Conservation (phyloP, 192 early-diverging fungal species). For the Coemansia sp. region DNA sequence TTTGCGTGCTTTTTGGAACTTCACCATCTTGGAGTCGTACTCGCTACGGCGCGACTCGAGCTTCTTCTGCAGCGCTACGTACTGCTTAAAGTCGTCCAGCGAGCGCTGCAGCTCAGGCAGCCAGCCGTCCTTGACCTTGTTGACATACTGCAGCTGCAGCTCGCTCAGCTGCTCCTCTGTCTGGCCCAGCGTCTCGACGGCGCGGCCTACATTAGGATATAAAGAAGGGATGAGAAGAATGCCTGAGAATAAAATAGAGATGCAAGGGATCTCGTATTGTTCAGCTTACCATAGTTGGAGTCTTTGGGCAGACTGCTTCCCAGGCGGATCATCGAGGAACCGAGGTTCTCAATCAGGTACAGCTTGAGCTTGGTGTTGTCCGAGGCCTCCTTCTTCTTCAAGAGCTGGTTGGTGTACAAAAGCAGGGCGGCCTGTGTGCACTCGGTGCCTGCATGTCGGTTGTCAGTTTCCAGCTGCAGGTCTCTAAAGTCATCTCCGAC, state of each 20-base stretch:
- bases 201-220: slow-evolving; percentile 38
- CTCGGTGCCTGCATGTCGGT: slow-evolving; percentile 63
- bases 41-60: slow-evolving; percentile 85
- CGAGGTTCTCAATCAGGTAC: slow-evolving; percentile 64
- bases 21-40: slow-evolving; percentile 87
- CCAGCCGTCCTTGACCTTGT: slow-evolving; percentile 58
- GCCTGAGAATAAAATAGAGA: not conserved
- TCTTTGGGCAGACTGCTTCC: slow-evolving; percentile 57
- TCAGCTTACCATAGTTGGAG: slow-evolving; percentile 50
- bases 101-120: slow-evolving; percentile 48
- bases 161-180: slow-evolving; percentile 52
- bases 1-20: slow-evolving; percentile 88
- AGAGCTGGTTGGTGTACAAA: slow-evolving; percentile 53
- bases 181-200: slow-evolving; percentile 56
- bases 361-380: slow-evolving; percentile 65
- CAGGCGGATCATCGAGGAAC: slow-evolving; percentile 61
- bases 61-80: slow-evolving; percentile 74
- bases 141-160: slow-evolving; percentile 48
- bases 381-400: slow-evolving; percentile 67
- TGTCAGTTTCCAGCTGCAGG: slow-evolving; percentile 72
- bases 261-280: not conserved
- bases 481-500: slow-evolving; percentile 81
- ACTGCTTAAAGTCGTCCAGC: slow-evolving; percentile 57
- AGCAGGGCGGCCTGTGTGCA: slow-evolving; percentile 59
- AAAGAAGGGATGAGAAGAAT: not conserved